Evolutionary conservation across 2,329 filamentous ascomycete species (phyloP).

Genomic region (Neobulgaria alba): DNA sequence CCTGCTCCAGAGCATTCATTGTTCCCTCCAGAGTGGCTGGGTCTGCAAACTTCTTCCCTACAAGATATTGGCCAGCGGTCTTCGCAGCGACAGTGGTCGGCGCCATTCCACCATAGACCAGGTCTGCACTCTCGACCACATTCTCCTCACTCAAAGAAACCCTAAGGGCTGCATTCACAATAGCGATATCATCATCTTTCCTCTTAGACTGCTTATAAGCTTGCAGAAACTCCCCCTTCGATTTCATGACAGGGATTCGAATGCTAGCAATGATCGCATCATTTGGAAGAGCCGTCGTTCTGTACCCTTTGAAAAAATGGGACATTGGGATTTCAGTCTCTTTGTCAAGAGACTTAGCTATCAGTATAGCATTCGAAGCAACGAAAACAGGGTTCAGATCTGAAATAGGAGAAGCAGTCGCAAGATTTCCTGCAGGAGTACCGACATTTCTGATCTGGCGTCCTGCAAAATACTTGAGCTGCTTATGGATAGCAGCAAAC

Average conservation of each 20-base stretch:
- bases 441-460: slow-evolving; percentile 96
- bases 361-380: slow-evolving; percentile 70
- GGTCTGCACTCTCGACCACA: slow-evolving; percentile 61
- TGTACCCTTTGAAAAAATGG: slow-evolving; percentile 86
- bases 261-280: slow-evolving; percentile 82
- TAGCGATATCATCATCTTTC: slow-evolving; percentile 97
- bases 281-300: slow-evolving; percentile 69
- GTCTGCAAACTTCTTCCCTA: slow-evolving; percentile 72
- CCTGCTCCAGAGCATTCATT: slow-evolving; percentile 81
- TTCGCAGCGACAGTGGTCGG: slow-evolving; percentile 83
- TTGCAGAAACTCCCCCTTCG: slow-evolving; percentile 73
- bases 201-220: slow-evolving; percentile 95
- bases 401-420: slow-evolving; percentile 91
- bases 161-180: slow-evolving; percentile 81
- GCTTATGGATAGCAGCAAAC: slow-evolving; percentile 86
- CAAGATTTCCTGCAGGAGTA: slow-evolving; percentile 88
- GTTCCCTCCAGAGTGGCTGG: slow-evolving; percentile 77
- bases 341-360: slow-evolving; percentile 67
- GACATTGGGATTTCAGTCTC: slow-evolving; percentile 85
- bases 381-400: slow-evolving; percentile 93
- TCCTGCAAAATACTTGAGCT: slow-evolving; percentile 90
- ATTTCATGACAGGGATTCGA: slow-evolving; percentile 67
- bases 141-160: slow-evolving; percentile 62
- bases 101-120: slow-evolving; percentile 95
- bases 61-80: slow-evolving; percentile 62